These are phyloP conservation scores for Teunomyces kruisii DNA, from an alignment of 805 yeast species.

Conservation along the genomic window DNA sequence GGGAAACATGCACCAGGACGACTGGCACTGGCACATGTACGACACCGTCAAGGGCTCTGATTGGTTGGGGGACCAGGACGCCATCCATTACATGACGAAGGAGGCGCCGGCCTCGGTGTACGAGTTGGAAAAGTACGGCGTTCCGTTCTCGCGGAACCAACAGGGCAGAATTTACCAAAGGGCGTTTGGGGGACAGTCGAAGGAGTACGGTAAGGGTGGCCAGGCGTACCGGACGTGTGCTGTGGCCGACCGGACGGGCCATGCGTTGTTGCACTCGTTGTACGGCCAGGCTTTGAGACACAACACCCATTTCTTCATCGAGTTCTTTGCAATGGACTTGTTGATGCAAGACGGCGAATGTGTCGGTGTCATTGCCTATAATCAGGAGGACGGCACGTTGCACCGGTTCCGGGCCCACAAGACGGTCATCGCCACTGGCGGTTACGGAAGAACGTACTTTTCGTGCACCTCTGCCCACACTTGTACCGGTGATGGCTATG, in stretches of 20 bases:
- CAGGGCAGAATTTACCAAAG: slow-evolving; percentile 97
- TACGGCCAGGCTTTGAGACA: slow-evolving; percentile 96
- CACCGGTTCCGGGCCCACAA: slow-evolving; percentile 97
- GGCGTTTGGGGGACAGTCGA: slow-evolving; percentile 98
- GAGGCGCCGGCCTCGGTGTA: slow-evolving; percentile 96
- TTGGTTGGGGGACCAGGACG: slow-evolving; percentile 99
- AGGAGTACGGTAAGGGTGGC: slow-evolving; percentile 95
- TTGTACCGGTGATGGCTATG: slow-evolving; percentile 98
- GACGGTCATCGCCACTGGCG: slow-evolving; percentile 97
- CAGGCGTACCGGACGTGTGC: slow-evolving; percentile 99
- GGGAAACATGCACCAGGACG: slow-evolving; percentile 97
- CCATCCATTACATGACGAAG: slow-evolving; percentile 97
- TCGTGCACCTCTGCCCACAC: slow-evolving; percentile 99
- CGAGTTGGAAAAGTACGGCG: slow-evolving; percentile 97
- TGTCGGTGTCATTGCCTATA: slow-evolving; percentile 95
- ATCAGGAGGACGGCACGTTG: slow-evolving; percentile 97
- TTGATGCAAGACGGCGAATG: slow-evolving; percentile 94
- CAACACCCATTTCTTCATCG: slow-evolving; percentile 97
- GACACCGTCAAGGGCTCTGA: slow-evolving; percentile 99
- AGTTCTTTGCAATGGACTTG: slow-evolving; percentile 92
- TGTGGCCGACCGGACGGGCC: slow-evolving; percentile 99
- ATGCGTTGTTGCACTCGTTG: slow-evolving; percentile 90
- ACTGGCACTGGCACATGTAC: slow-evolving; percentile 99
- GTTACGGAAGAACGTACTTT: slow-evolving; percentile 97
- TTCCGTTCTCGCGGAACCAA: slow-evolving; percentile 95